Evolutionary conservation across 139 green algal species (phyloP).

Genomic region (Picochlorum sp.): DNA sequence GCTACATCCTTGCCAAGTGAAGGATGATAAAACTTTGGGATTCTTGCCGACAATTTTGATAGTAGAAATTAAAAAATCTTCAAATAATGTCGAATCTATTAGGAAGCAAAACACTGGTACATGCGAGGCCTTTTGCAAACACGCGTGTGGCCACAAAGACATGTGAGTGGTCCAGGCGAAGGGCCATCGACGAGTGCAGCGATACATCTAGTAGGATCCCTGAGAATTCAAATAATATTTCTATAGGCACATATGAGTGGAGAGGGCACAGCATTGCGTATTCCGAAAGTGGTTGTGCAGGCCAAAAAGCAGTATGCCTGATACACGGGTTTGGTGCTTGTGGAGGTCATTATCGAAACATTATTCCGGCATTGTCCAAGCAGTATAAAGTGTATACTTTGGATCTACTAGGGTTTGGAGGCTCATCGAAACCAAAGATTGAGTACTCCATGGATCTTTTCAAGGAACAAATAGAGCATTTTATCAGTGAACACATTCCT

Average conservation of each 20-base stretch:
- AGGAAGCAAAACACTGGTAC: too few relatives aligned
- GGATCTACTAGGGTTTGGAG: slow-evolving; percentile 25
- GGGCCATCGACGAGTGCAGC: too few relatives aligned
- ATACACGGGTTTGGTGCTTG: slow-evolving; percentile 29
- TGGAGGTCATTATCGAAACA: slow-evolving; percentile 12
- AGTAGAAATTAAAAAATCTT: too few relatives aligned
- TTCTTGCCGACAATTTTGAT: too few relatives aligned
- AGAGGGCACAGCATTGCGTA: slow-evolving; percentile 6
- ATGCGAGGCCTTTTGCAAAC: too few relatives aligned
- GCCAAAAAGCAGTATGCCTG: slow-evolving; percentile 14
- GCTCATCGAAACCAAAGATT: slow-evolving; percentile 18
- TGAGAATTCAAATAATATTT: background rate
- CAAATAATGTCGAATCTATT: too few relatives aligned
- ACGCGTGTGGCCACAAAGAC: too few relatives aligned
- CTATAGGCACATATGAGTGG: slow-evolving; percentile 11
- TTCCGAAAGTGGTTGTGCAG: slow-evolving; percentile 4
- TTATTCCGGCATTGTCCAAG: slow-evolving; percentile 12
- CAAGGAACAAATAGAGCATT: slow-evolving; percentile 21
- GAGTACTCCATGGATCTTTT: slow-evolving; percentile 30
- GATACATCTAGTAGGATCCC: too few relatives aligned
- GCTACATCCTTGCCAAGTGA: background rate
- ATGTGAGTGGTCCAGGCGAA: too few relatives aligned
- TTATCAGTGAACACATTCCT: slow-evolving; percentile 12
- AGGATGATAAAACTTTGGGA: too few relatives aligned
- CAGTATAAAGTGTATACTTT: slow-evolving; percentile 23